phyloP scores from a whole-genome alignment of 139 green algal species.

The Haematococcus lacustris region DNA sequence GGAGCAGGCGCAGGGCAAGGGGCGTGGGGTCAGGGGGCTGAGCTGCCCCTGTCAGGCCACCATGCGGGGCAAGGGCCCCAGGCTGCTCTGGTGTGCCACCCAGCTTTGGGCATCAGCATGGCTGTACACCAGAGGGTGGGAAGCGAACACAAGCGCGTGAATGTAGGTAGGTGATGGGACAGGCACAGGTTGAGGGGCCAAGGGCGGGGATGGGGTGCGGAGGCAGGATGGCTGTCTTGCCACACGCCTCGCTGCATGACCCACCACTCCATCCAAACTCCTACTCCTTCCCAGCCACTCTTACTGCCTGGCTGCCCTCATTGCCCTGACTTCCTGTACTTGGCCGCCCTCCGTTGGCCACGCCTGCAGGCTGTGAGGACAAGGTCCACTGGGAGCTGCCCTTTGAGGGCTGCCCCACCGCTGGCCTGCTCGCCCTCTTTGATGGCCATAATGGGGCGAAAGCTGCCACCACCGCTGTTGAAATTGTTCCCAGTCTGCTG shows the following conservation, averaged over 20 bases:
- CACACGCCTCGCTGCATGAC: neutral
- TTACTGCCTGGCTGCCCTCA: no score
- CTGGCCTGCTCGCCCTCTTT: conserved; percentile 33
- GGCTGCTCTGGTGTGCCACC: neutral
- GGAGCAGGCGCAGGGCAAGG: neutral
- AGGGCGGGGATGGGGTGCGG: neutral
- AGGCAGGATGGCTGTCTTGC: neutral
- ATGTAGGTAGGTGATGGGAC: conserved; percentile 8
- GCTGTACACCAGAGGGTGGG: conserved; percentile 18
- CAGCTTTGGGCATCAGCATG: neutral
- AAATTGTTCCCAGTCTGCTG: conserved; percentile 16
- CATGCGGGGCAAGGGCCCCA: neutral
- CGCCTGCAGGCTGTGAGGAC: conserved; percentile 23
- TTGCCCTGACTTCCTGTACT: no score
- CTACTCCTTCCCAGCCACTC: no score
- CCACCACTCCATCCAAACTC: no score
- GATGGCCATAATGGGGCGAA: conserved; percentile 42
- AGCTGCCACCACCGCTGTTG: conserved; percentile 12
- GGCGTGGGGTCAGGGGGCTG: neutral
- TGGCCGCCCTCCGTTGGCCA: no score
- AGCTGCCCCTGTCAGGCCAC: neutral
- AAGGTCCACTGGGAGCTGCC: conserved; percentile 37
- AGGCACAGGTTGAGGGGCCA: neutral
- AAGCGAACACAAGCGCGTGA: conserved; percentile 26
- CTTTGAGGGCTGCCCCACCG: neutral